Conservation (phyloP, 192 early-diverging fungal genomes). For the Gigaspora rosea region DNA sequence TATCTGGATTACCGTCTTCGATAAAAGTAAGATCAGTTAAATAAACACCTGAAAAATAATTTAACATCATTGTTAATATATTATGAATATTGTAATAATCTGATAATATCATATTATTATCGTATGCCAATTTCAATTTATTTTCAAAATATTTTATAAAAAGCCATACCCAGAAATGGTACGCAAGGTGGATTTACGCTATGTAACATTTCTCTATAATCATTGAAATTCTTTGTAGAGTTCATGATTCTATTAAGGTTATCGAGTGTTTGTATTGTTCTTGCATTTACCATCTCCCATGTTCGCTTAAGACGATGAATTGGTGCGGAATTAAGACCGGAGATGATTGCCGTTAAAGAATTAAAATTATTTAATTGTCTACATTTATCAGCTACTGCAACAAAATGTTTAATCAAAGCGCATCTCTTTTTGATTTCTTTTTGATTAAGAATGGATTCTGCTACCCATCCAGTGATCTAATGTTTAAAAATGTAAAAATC, state of each 20-base stretch:
- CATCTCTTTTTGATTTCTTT: conserved; percentile 80
- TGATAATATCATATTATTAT: too few species aligned
- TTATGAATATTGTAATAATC: too few species aligned
- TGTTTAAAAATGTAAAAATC: neutral
- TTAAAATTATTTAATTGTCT: conserved; percentile 88
- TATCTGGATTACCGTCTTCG: conserved; percentile 88
- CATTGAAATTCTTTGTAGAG: conserved; percentile 78
- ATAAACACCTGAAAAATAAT: conserved; percentile 66
- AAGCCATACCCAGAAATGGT: conserved; percentile 65
- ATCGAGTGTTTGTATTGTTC: conserved; percentile 60
- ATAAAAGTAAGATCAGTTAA: conserved; percentile 92
- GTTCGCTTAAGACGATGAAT: conserved; percentile 89
- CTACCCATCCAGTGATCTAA: conserved; percentile 78
- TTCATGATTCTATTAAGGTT: conserved; percentile 76
- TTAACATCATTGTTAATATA: neutral
- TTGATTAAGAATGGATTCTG: conserved; percentile 79
- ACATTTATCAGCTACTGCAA: conserved; percentile 74
- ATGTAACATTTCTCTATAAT: conserved; percentile 83
- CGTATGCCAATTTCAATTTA: too few species aligned
- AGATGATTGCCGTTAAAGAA: conserved; percentile 87
- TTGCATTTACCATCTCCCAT: conserved; percentile 74
- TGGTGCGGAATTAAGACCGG: conserved; percentile 85
- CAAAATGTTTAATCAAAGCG: conserved; percentile 78
- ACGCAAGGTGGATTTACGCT: conserved; percentile 82
- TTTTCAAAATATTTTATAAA: neutral